Evolutionary conservation across 2,329 filamentous ascomycete genomes (phyloP).

Genomic region (Helminthosporium solani): DNA sequence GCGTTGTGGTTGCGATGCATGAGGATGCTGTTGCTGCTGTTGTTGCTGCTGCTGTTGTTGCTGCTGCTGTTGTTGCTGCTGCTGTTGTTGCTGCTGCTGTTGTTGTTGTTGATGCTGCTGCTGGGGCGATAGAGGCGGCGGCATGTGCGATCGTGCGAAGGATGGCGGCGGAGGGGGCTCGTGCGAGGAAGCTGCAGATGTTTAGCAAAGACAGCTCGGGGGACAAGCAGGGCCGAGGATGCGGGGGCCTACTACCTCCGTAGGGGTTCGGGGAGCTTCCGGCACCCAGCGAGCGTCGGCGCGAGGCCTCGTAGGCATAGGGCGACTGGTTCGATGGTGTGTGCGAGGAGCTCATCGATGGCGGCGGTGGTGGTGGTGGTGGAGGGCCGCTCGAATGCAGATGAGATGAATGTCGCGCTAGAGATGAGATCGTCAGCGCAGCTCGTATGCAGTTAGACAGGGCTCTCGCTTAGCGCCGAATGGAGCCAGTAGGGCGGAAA

Average conservation of each 20-base stretch:
- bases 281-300: slow-evolving; percentile 47
- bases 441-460: slow-evolving; percentile 12
- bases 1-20: slow-evolving; percentile 43
- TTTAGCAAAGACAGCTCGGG: slow-evolving; percentile 26
- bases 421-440: slow-evolving; percentile 17
- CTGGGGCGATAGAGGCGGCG: slow-evolving; percentile 51
- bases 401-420: slow-evolving; percentile 35
- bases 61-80: slow-evolving; percentile 43
- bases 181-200: slow-evolving; percentile 36
- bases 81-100: too few relatives aligned
- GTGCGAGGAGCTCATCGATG: slow-evolving; percentile 37
- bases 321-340: slow-evolving; percentile 38
- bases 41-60: slow-evolving; percentile 35
- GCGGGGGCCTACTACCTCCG: slow-evolving; percentile 38
- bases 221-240: slow-evolving; percentile 3
- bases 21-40: slow-evolving; percentile 40
- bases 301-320: slow-evolving; percentile 45
- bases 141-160: slow-evolving; percentile 50
- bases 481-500: slow-evolving; percentile 19
- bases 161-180: slow-evolving; percentile 43
- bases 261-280: slow-evolving; percentile 36
- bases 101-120: too few relatives aligned
- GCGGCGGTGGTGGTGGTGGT: slow-evolving; percentile 36
- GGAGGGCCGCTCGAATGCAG: slow-evolving; percentile 33
- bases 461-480: slow-evolving; percentile 23